Percentiles rank a stretch among this genome's conserved stretches.
These are phyloP conservation scores for Avicennia marina DNA, from an alignment of 257 asterid species.

Conservation along the genomic window DNA sequence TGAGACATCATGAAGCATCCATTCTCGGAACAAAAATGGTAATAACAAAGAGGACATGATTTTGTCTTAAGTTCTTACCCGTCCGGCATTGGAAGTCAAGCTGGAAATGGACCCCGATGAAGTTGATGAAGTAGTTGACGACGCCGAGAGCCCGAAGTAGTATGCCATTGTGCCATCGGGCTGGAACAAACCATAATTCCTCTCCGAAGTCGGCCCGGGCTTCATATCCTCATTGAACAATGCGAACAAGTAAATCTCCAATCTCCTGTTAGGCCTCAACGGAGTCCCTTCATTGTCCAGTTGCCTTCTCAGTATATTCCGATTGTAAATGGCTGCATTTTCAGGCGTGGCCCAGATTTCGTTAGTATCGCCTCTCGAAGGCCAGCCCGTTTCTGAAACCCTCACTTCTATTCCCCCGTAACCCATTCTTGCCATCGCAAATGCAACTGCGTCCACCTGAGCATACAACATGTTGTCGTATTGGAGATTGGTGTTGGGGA, in stretches of 20 bases:
- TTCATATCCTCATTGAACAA: constrained; percentile 61
- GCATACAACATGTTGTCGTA: constrained; percentile 7
- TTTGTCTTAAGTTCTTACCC: neutral
- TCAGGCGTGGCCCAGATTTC: neutral
- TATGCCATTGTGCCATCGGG: constrained; percentile 44
- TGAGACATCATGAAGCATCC: no score
- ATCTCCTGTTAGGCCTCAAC: constrained; percentile 13
- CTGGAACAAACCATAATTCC: constrained; percentile 53
- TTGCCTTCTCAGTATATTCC: constrained; percentile 6
- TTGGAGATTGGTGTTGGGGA: no score
- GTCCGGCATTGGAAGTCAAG: neutral
- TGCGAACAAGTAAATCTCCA: constrained; percentile 58
- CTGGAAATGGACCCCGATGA: neutral
- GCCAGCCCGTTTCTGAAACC: constrained; percentile 10
- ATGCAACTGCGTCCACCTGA: constrained; percentile 7
- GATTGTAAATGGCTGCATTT: constrained; percentile 4
- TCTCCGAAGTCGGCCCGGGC: constrained; percentile 67
- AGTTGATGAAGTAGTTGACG: neutral
- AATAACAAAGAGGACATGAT: neutral
- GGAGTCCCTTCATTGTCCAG: constrained; percentile 7
- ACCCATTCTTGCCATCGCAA: constrained; percentile 5
- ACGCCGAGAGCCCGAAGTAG: neutral
- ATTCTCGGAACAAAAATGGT: no score
- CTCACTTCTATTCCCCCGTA: neutral
- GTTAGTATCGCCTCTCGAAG: constrained; percentile 4